A percentile compares a stretch with the other conserved stretches of the same genome.
Evolutionary conservation across 352 stramenopile genomes (phyloP).

Genomic region (Phytopythium mirpurense): DNA sequence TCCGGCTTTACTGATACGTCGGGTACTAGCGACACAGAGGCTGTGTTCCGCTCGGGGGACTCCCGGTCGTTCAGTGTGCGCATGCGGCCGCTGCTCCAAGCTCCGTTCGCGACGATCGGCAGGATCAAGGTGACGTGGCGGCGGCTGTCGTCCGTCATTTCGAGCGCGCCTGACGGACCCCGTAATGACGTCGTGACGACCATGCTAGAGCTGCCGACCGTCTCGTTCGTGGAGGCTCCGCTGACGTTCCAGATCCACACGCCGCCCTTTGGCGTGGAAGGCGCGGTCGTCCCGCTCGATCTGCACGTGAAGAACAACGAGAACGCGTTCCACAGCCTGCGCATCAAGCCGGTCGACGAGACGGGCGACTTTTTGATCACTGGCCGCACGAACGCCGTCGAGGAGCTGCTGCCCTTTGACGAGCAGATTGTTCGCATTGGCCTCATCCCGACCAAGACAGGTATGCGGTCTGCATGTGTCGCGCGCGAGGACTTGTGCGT

Average conservation of each 20-base stretch:
- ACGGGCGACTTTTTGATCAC: conserved; percentile 75
- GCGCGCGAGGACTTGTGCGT: conserved; percentile 1
- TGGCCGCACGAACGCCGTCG: conserved; percentile 62
- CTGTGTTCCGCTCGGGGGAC: conserved; percentile 54
- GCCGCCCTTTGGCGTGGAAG: conserved; percentile 70
- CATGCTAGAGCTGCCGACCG: conserved; percentile 50
- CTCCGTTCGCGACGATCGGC: conserved; percentile 46
- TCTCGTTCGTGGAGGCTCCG: conserved; percentile 65
- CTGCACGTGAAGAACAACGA: conserved; percentile 74
- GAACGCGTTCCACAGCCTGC: conserved; percentile 57
- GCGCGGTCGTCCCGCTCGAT: conserved; percentile 44
- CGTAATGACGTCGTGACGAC: conserved; percentile 59
- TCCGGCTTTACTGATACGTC: conserved; percentile 39
- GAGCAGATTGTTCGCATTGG: conserved; percentile 60
- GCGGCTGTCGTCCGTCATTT: conserved; percentile 48
- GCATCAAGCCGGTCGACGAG: conserved; percentile 63
- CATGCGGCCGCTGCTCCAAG: conserved; percentile 34
- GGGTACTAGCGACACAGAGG: conserved; percentile 8
- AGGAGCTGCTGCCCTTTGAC: conserved; percentile 69
- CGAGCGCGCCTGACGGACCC: conserved; percentile 15
- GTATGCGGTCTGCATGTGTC: conserved; percentile 20
- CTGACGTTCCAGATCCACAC: conserved; percentile 61
- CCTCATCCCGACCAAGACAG: conserved; percentile 72
- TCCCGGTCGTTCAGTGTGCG: conserved; percentile 55
- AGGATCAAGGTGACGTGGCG: conserved; percentile 58